Evolutionary conservation across 768 basidiomycete genomes (phyloP).

Genomic region (Leccinellum luteum): DNA sequence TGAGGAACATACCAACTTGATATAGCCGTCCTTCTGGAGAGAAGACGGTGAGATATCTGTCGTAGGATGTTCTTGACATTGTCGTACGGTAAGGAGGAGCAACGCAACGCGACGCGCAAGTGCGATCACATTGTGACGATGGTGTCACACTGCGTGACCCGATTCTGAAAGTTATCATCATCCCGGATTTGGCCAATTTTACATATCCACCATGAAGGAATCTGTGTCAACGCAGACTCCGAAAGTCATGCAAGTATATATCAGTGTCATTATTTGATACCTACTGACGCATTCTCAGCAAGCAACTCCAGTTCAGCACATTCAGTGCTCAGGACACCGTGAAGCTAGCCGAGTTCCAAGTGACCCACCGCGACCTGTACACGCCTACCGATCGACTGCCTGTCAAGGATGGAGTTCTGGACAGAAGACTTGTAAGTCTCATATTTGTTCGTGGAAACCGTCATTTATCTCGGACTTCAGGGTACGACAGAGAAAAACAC

Average conservation of each 20-base stretch:
- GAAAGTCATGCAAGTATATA: slow-evolving; percentile 69
- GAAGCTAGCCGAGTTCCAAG: slow-evolving; percentile 93
- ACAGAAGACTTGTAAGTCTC: slow-evolving; percentile 75
- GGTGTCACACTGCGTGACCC: slow-evolving; percentile 17
- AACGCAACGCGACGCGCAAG: slow-evolving; percentile 57
- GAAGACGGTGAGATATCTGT: slow-evolving; percentile 95
- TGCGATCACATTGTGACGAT: slow-evolving; percentile 28
- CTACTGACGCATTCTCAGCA: slow-evolving; percentile 47
- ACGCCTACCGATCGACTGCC: slow-evolving; percentile 79
- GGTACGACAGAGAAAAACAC: slow-evolving; percentile 93
- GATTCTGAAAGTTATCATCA: background rate
- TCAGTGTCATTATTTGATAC: background rate
- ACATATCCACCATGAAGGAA: slow-evolving; percentile 63
- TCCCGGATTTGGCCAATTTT: background rate
- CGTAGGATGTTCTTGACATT: slow-evolving; percentile 96
- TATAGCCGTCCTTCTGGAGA: slow-evolving; percentile 96
- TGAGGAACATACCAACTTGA: slow-evolving; percentile 81
- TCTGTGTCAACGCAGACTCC: slow-evolving; percentile 74
- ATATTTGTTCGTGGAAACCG: background rate
- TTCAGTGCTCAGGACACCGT: slow-evolving; percentile 95
- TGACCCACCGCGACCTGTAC: slow-evolving; percentile 90
- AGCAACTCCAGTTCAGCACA: slow-evolving; percentile 94
- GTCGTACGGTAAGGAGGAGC: slow-evolving; percentile 39
- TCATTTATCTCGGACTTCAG: slow-evolving; percentile 38
- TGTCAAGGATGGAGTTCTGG: slow-evolving; percentile 89